Evolutionary conservation across 2,329 filamentous ascomycete genomes (phyloP), one percentile per base, ranked within the genome.

Genomic region (Colletotrichum musae): DNA sequence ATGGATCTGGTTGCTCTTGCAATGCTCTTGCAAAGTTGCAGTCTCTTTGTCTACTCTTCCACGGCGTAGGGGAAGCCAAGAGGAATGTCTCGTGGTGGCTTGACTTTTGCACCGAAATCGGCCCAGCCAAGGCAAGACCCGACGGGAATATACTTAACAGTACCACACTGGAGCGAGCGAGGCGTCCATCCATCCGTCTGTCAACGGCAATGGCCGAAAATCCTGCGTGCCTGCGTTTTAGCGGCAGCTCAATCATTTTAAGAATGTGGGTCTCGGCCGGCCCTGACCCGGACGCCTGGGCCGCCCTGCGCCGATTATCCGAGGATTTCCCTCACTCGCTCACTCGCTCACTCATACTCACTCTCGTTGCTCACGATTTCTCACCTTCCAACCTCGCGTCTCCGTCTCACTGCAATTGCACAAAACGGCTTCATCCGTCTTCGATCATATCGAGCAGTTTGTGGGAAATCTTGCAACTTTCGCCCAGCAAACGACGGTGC

Each of bases 301-400:
- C 60, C 66, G 43, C 36, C 18, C 26, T 56, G 62, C n/a, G 62
- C 67, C 67, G 62, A 52, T 56, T 59, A 67, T 36, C 56, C 62
- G 67, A 67, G 26, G 62, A 57, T 61, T 66, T 59, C 13, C 50
- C 65, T 45, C 36, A 48, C 6, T 65, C 54, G 54, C 56, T 48
- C 50, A 54, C 41, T 43, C 1, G 16, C 41, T 43, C 41, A 43
- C 41, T 43, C 41, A 43, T 4, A 43, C 15, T 43, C 41, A 43
- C 15, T 43, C 41, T 2, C 32, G 7, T 12, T 36, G 7, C 28
- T 32, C 28, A 32, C 28, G 6, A 9, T 10, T 32, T 7, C 28
- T 32, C 6, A 36, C 9, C 7, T 36, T 36, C 3, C 1, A 36
- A 36, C 7, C 21, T 24, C 21, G 21, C 21, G 21, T 24, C 21